A percentile compares a stretch with the other conserved stretches of the same genome.
phyloP scores from a whole-genome alignment of 441 rosid species.

The Corymbia citriodora region DNA sequence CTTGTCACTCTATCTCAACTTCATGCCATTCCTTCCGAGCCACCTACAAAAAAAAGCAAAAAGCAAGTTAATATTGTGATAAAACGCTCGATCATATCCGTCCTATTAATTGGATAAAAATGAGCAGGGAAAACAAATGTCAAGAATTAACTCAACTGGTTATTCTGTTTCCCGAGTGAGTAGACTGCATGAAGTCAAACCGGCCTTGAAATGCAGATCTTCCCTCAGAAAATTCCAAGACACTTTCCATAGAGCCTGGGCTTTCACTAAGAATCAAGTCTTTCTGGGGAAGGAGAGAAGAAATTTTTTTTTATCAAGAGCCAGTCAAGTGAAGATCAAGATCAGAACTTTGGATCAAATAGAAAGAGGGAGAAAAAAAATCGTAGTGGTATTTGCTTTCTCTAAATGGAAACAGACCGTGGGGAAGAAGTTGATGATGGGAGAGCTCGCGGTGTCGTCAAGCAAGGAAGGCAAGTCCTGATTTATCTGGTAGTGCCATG shows the following conservation, averaged over 20 bases:
- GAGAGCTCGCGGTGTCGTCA: constrained; percentile 94
- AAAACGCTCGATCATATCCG: not conserved
- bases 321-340: not conserved
- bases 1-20: constrained; percentile 6
- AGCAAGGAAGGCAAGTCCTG: constrained; percentile 45
- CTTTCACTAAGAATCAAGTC: not conserved
- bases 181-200: constrained; percentile 42
- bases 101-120: constrained; percentile 1
- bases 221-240: constrained; percentile 60
- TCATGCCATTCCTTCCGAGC: constrained; percentile 18
- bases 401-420: constrained; percentile 20
- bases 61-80: not conserved
- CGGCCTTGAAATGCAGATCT: constrained; percentile 51
- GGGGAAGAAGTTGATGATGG: constrained; percentile 36
- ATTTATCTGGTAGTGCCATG: constrained; percentile 2
- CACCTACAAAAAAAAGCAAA: constrained; percentile 25
- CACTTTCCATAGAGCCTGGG: constrained; percentile 40
- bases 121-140: not conserved
- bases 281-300: not conserved
- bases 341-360: not conserved
- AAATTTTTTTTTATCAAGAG: not conserved
- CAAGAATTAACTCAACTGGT: constrained; percentile 45
- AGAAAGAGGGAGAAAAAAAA: not conserved
- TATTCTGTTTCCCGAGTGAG: constrained; percentile 42
- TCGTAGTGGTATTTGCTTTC: not conserved